These are phyloP conservation scores for Buxus sempervirens DNA, from an alignment of 164 flowering plant species.

Conservation along the genomic window DNA sequence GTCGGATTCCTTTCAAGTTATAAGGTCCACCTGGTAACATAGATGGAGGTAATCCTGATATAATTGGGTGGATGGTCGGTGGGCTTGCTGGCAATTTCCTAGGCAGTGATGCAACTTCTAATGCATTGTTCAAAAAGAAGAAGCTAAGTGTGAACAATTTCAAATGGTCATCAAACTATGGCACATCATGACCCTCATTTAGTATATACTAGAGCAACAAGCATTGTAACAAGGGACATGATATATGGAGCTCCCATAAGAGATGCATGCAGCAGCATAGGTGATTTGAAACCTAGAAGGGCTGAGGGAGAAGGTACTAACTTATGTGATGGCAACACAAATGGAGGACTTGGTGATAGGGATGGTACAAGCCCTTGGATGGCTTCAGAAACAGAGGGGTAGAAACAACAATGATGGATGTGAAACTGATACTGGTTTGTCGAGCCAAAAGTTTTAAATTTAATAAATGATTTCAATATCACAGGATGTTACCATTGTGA, in stretches of 20 bases:
- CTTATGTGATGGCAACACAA: slow-evolving; percentile 11
- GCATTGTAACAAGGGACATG: slow-evolving; percentile 15
- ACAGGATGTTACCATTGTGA: slow-evolving; percentile 3
- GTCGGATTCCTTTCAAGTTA: no score
- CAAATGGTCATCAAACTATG: slow-evolving; percentile 1
- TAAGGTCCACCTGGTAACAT: slow-evolving; percentile 18
- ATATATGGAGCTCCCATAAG: slow-evolving; percentile 11
- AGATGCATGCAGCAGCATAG: slow-evolving; percentile 18
- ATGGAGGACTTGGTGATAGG: slow-evolving; percentile 14
- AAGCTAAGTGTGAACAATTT: slow-evolving; percentile 4
- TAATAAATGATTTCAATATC: neutral
- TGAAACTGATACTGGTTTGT: slow-evolving; percentile 31
- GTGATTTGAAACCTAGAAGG: slow-evolving; percentile 13
- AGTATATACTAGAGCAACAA: slow-evolving; percentile 27
- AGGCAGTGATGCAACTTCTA: slow-evolving; percentile 3
- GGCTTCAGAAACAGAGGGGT: slow-evolving; percentile 16
- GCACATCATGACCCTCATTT: neutral
- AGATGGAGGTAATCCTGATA: slow-evolving; percentile 17
- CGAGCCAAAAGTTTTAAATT: slow-evolving; percentile 10
- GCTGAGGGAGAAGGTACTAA: slow-evolving; percentile 20
- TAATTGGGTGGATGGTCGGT: slow-evolving; percentile 14
- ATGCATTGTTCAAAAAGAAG: neutral
- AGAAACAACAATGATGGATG: slow-evolving; percentile 24
- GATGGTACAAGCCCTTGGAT: slow-evolving; percentile 2
- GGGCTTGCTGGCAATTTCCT: slow-evolving; percentile 8